Evolutionary conservation across 1,284 basidiomycete genomes (phyloP), one percentile per base, ranked within the genome.

Genomic region (Ustilago shanxiensis): DNA sequence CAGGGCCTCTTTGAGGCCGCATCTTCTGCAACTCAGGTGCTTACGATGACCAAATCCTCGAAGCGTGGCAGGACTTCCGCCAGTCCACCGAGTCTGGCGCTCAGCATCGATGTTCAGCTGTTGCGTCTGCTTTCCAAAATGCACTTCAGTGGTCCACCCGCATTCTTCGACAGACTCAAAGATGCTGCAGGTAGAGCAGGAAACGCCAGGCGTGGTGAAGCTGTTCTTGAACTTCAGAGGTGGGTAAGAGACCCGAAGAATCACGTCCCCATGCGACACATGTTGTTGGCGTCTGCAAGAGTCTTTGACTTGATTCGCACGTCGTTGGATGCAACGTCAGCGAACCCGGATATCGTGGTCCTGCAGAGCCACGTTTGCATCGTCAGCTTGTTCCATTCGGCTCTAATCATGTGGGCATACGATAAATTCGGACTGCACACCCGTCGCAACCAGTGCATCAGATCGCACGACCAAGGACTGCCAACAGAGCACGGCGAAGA

Each of bases 391-490:
- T 66, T 66, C 37, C 64, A 66, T 31, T 44, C 64, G 10, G 56
- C 64, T 7, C 37, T 66, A 18, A 45, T 52, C 41, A 44, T 66
- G 22, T 66, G 64, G 64, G 64, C 64, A 22, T 66, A 60, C 39
- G 57, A 49, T 13, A 56, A 56, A 28, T 65, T 65, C 31, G 62
- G 53, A 9, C 44, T 49, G 18, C 18, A 20, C 11, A 1, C 31
- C 3, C 26, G 28, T 10, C 22, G 24, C 45, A 24, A 18, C 2
- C 22, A 13, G 20, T 2, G 10, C 20, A 20, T 13, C 52, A 44
- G n/a, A n/a, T n/a, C 37, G 35, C 56, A 26, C 26, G 14, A 22
- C 1, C 29, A 45, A 10, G 31, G 47, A 13, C 26, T 49, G 35
- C 9, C 6, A 37, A 37, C 35, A 3, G 35, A 37, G 35, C 7